Base-by-base conservation (phyloP, 768 basidiomycete species). In the Kwoniella botswanensis region DNA sequence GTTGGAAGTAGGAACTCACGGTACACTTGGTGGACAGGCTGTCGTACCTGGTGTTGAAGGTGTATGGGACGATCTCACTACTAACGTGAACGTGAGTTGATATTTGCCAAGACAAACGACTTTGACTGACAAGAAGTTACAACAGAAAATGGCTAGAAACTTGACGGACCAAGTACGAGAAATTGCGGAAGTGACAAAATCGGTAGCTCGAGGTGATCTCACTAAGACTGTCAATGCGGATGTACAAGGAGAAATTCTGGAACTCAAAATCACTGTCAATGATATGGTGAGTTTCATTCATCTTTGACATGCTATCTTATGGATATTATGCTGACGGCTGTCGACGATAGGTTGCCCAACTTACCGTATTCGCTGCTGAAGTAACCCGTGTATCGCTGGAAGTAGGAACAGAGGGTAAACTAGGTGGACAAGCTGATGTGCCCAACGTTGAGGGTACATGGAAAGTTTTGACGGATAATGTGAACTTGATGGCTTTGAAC, bases 391-490 rank as follows among this genome's bases (percentile, higher is more conserved):
- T 98, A 18, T 91, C 90, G 52, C 86, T 97, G 73, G 95, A 97
- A 82, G 92, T 94, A 81, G 93, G 92, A 76, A 91, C 89, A 72
- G 91, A 94, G 85, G 93, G 93, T 17, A 92, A 92, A 85, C 85
- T 95, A 67, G 93, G 93, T 70, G 93, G 93, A 56, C 92, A 94
- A 82, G 93, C 93, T 0, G 86, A 90, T 65, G 93, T 96, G 11
- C 90, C 92, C 26, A 92, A 93, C 73, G 93, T 94, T 24, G 91
- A 94, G 80, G 93, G 93, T n/a, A 66, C 65, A 1, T 82, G 82
- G 67, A 78, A 88, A 86, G 92, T 94, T 81, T 86, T 98, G 85
- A 95, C 94, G 60, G 93, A 95, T 80, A 94, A 93, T 83, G 94
- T 85, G 56, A 85, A 85, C 75, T 70, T 81, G 74, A 85, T 85